Evolutionary conservation across 2,329 filamentous ascomycete species (phyloP).

Genomic region (Colletotrichum kahawae): DNA sequence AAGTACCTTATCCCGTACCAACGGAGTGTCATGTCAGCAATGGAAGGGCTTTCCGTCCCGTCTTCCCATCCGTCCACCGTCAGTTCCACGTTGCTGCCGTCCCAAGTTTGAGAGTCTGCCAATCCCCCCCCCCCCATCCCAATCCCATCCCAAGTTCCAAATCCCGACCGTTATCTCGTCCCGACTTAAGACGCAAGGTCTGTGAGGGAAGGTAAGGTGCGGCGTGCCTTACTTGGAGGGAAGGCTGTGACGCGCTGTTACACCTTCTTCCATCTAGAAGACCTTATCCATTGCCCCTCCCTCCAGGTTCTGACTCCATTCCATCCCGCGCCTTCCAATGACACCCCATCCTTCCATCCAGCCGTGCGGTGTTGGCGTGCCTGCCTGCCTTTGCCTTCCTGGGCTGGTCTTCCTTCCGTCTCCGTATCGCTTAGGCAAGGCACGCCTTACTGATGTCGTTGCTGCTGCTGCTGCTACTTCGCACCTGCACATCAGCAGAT

Average conservation of each 20-base stretch:
- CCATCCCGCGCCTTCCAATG: background rate
- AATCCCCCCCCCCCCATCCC: background rate
- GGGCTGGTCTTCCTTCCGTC: background rate
- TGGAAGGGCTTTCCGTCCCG: background rate
- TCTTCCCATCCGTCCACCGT: background rate
- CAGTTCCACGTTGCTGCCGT: background rate
- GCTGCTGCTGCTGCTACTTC: background rate
- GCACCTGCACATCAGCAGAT: background rate
- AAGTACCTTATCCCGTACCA: background rate
- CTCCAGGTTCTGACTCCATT: background rate
- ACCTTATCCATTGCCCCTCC: background rate
- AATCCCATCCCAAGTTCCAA: background rate
- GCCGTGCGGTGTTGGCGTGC: background rate
- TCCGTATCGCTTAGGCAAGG: background rate
- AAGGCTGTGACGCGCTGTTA: background rate
- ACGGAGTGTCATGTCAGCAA: background rate
- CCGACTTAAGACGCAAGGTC: background rate
- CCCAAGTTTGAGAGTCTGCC: background rate
- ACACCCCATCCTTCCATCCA: background rate
- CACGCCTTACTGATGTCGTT: background rate
- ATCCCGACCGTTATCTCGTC: slow-evolving; percentile 9
- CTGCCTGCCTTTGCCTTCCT: background rate
- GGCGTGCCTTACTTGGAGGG: background rate
- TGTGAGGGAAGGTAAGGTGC: background rate
- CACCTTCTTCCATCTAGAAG: background rate